Percentiles rank a stretch among this genome's conserved stretches.
These are phyloP conservation scores for Chaetomium olivaceum DNA, from an alignment of 2,329 filamentous ascomycete species.

Conservation along the genomic window DNA sequence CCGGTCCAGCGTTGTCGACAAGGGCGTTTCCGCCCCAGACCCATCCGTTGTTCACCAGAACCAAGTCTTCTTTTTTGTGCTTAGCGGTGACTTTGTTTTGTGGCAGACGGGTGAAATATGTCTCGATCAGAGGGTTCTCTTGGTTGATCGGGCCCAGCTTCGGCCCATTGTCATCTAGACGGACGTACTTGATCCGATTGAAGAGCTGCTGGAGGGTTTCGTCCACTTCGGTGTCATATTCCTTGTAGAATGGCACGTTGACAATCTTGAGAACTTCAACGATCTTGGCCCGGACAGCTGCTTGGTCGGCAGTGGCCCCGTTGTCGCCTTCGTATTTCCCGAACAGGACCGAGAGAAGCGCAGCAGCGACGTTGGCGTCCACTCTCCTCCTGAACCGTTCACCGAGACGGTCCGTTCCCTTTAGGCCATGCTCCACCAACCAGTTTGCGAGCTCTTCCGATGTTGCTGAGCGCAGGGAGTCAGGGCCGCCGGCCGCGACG, in stretches of 20 bases:
- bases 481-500: slow-evolving; percentile 41
- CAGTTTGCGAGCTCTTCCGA: slow-evolving; percentile 60
- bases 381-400: slow-evolving; percentile 74
- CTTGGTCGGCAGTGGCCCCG: slow-evolving; percentile 50
- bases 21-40: slow-evolving; percentile 97
- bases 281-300: slow-evolving; percentile 56
- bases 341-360: slow-evolving; percentile 65
- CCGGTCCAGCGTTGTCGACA: slow-evolving; percentile 86
- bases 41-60: slow-evolving; percentile 95
- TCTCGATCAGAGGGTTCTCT: slow-evolving; percentile 81
- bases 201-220: slow-evolving; percentile 88
- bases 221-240: slow-evolving; percentile 81
- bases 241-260: slow-evolving; percentile 85
- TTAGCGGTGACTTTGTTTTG: slow-evolving; percentile 74
- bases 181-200: slow-evolving; percentile 92
- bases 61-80: slow-evolving; percentile 73
- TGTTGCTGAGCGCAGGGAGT: slow-evolving; percentile 49
- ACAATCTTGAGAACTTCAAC: slow-evolving; percentile 72
- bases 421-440: slow-evolving; percentile 67
- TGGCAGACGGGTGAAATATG: slow-evolving; percentile 90
- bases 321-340: slow-evolving; percentile 64
- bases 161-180: slow-evolving; percentile 88
- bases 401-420: slow-evolving; percentile 72
- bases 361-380: slow-evolving; percentile 69
- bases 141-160: slow-evolving; percentile 77